Evolutionary conservation across 345 rosid species (phyloP).

Genomic region (Cochlearia excelsa): DNA sequence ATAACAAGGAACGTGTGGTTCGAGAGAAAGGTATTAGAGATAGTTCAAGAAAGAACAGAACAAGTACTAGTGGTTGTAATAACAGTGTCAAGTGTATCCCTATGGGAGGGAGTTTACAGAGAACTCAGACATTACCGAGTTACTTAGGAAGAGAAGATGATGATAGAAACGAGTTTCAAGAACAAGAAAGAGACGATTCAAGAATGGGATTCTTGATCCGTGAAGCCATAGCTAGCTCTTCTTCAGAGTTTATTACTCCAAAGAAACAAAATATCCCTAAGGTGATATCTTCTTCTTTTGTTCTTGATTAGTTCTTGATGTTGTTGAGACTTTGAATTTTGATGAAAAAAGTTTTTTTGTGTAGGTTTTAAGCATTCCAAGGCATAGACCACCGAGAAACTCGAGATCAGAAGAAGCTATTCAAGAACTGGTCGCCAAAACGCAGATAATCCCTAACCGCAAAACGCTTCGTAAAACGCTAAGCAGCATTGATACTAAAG

Average conservation of each 20-base stretch:
- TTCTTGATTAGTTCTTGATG: neutral
- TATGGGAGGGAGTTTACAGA: slow-evolving; percentile 39
- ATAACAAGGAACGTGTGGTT: slow-evolving; percentile 21
- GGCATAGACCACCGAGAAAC: slow-evolving; percentile 46
- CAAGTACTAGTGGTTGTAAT: neutral
- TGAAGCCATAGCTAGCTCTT: slow-evolving; percentile 38
- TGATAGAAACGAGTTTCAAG: slow-evolving; percentile 38
- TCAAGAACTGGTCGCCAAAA: slow-evolving; percentile 13
- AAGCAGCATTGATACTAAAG: slow-evolving; percentile 48
- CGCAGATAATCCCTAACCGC: slow-evolving; percentile 14
- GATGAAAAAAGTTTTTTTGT: slow-evolving; percentile 3
- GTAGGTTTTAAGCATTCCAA: slow-evolving; percentile 37
- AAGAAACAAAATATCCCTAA: slow-evolving; percentile 24
- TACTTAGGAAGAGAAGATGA: slow-evolving; percentile 41
- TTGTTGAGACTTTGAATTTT: neutral
- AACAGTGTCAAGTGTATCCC: slow-evolving; percentile 4
- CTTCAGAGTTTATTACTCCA: slow-evolving; percentile 24
- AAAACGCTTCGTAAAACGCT: slow-evolving; percentile 39
- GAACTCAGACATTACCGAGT: slow-evolving; percentile 53
- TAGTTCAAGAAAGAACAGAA: slow-evolving; percentile 20
- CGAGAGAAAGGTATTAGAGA: slow-evolving; percentile 28
- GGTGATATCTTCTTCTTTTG: slow-evolving; percentile 11
- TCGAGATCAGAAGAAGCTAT: slow-evolving; percentile 37
- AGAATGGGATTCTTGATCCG: slow-evolving; percentile 59
- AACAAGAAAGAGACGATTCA: slow-evolving; percentile 43